phyloP scores from a whole-genome alignment of 2,329 filamentous ascomycete species.

The Sporothrix curviconia region DNA sequence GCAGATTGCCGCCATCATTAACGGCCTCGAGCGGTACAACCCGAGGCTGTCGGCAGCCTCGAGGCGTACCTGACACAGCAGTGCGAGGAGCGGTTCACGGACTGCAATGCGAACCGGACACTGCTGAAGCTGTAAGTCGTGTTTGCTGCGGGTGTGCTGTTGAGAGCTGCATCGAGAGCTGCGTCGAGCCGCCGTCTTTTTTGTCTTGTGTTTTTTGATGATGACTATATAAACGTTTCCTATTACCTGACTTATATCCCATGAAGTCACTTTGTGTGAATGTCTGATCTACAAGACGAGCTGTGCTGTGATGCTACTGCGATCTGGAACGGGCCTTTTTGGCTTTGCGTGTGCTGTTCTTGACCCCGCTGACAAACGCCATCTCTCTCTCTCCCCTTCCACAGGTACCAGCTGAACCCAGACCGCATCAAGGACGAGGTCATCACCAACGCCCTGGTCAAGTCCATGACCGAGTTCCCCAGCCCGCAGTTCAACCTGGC shows the following conservation, averaged over 20 bases:
- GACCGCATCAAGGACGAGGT: slow-evolving; percentile 95
- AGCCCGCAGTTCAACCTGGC: slow-evolving; percentile 90
- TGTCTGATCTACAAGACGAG: slow-evolving; percentile 32
- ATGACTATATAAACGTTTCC: slow-evolving; percentile 94
- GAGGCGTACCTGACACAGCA: slow-evolving; percentile 92
- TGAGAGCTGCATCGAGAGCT: too few relatives aligned
- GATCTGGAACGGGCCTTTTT: too few relatives aligned
- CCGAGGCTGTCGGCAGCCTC: slow-evolving; percentile 86
- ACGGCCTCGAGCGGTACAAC: slow-evolving; percentile 96
- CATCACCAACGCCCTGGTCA: slow-evolving; percentile 98
- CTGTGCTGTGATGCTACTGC: too few relatives aligned
- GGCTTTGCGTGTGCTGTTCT: too few relatives aligned
- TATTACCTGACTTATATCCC: slow-evolving; percentile 82
- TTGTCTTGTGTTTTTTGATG: slow-evolving; percentile 37
- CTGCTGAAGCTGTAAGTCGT: slow-evolving; percentile 87
- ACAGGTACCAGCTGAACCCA: slow-evolving; percentile 98
- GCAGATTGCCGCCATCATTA: slow-evolving; percentile 87
- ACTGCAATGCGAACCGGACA: slow-evolving; percentile 94
- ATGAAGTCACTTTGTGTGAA: slow-evolving; percentile 59
- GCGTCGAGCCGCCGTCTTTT: too few relatives aligned
- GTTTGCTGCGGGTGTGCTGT: neutral
- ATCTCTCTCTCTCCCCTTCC: neutral
- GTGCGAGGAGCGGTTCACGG: slow-evolving; percentile 90
- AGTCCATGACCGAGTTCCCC: slow-evolving; percentile 94
- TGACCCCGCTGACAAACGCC: too few relatives aligned